Base-by-base conservation (phyloP, 345 rosid genomes). In the Arabis alpina region DNA sequence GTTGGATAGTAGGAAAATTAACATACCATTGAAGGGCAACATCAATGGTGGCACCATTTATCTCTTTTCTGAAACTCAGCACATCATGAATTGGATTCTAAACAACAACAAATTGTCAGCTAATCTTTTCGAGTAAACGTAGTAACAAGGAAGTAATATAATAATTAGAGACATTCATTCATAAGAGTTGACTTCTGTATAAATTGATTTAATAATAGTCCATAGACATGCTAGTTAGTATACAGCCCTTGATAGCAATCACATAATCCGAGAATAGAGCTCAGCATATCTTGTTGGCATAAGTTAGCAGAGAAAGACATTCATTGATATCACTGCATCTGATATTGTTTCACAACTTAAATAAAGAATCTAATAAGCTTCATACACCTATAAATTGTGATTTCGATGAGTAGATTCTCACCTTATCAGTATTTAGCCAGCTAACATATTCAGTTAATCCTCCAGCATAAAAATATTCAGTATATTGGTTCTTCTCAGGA, bases 371-470 rank as follows among this genome's bases (percentile, higher is more conserved):
- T 9, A 60, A 41, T 48, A 44, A 14, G 23, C 23, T 19, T 19
- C 23, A 19, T 19, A 19, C 23, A 19, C 23, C 23, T 19, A 19
- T 19, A 19, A 19, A 19, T 28, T 58, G 50, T 34, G 43, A 7
- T 8, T 12, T 13, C 5, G 3, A 10, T 42, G 41, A 8, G 30
- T 32, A 64, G 10, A 71, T 42, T 43, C 77, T 56, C 79, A 90
- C 98, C 96, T 95, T 95, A 62, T 92, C 98, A 54, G 75, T 66
- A 68, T 95, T 95, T 41, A 92, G 84, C 98, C 98, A 95, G 16
- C 86, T 82, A 66, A 92, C 99, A 68, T 92, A 95, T 80, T 95
- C 99, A 57, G 80, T 77, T 81, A 95, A 71, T 27, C 99, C 99
- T 13, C 99, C 99, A 8, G 91, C 92, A 69, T 73, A 95, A 73